Evolutionary conservation across 2,329 filamentous ascomycete genomes (phyloP), one percentile per base, ranked within the genome.

Genomic region (Escovopsis sp.): DNA sequence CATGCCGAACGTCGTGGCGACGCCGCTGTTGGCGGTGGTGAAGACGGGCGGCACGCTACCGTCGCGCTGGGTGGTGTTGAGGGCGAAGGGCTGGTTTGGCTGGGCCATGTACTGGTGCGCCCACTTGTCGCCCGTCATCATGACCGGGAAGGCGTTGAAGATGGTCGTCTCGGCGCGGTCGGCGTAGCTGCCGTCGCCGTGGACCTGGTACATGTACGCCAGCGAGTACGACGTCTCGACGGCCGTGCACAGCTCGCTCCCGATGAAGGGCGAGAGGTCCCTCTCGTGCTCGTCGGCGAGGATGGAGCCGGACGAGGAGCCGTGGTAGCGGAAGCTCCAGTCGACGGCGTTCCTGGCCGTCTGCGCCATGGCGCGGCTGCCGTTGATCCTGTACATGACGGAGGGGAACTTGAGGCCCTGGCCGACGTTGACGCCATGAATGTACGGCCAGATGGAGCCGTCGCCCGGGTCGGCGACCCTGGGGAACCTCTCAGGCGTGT

Each of bases 111-210:
- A 77, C 51, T 75, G 69, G 50, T 70, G 70, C 23, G 63, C 62
- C 72, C 72, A 77, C 63, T 54, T 72, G 48, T 74, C 65, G 1
- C 65, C 62, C 15, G 65, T 67, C 26, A 74, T 51, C 47, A 66
- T 66, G 4, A 62, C 68, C 1, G 73, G 72, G 3, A 76, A 53
- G 2, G 70, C 68, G 47, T 76, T 77, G 59, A 72, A 76, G 4
- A 71, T 68, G 7, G 67, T 61, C 9, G 63, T 53, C 48, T 77
- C 73, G 7, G 63, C 61, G n/a, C 62, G 57, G 49, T 76, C 72
- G 3, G 72, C 72, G 47, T 67, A 71, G 7, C 37, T 18, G 38
- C 54, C 58, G 40, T 53, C 47, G 2, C 60, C 60, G 11, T 55
- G 47, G 8, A 54, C 50, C 12, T 55, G 59, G 42, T 60, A 61